These are phyloP conservation scores for Fusarium tjaetaba DNA, from an alignment of 2,329 filamentous ascomycete species.

Conservation along the genomic window DNA sequence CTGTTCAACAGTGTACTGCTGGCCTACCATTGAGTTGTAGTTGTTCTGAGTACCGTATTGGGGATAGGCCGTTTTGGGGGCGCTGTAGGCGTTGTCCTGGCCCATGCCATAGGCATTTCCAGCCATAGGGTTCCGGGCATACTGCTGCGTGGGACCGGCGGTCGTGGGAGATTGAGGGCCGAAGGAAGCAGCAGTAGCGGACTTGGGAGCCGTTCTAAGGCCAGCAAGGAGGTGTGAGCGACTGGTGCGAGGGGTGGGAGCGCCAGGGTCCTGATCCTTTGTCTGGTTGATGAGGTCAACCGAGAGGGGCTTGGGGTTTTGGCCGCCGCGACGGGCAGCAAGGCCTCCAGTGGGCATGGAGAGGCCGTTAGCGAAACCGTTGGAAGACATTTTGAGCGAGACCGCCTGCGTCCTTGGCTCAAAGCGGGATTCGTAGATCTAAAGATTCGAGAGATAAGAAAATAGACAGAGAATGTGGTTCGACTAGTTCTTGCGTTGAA, in stretches of 20 bases:
- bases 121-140: conserved; percentile 56
- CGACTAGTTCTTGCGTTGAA: conserved; percentile 25
- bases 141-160: conserved; percentile 53
- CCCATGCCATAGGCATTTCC: conserved; percentile 57
- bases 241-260: conserved; percentile 89
- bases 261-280: conserved; percentile 71
- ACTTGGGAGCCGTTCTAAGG: conserved; percentile 92
- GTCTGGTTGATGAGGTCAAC: conserved; percentile 78
- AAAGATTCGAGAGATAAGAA: conserved; percentile 18
- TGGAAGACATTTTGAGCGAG: conserved; percentile 99
- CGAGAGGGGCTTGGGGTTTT: conserved; percentile 89
- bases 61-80: conserved; percentile 68
- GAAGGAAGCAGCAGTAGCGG: conserved; percentile 75
- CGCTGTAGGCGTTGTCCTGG: conserved; percentile 57
- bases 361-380: conserved; percentile 78
- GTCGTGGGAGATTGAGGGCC: conserved; percentile 71
- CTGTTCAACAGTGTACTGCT: conserved; percentile 84
- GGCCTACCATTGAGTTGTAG: conserved; percentile 49
- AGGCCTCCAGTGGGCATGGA: conserved; percentile 82
- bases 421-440: conserved; percentile 40
- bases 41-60: conserved; percentile 53
- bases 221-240: conserved; percentile 94
- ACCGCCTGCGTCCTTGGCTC: conserved; percentile 93
- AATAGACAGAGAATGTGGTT: conserved; percentile 37
- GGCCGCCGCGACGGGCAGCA: conserved; percentile 83